These are phyloP conservation scores for Lachnellula subtilissima DNA, from an alignment of 2,329 filamentous ascomycete species.

Conservation along the genomic window DNA sequence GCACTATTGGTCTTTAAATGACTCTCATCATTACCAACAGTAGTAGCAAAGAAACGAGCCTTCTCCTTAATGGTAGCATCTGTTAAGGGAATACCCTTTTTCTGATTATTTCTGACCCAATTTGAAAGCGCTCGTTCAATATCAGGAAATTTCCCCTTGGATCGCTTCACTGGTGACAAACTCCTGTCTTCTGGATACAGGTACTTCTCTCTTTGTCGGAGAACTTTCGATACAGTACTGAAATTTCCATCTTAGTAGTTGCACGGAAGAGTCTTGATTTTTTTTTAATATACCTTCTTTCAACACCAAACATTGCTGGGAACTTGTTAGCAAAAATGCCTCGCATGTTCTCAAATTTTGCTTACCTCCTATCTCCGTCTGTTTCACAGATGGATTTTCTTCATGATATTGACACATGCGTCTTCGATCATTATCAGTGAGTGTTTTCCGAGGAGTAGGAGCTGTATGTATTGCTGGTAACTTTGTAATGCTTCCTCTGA, in stretches of 20 bases:
- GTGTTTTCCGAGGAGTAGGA: conserved; percentile 73
- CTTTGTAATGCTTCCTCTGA: conserved; percentile 38
- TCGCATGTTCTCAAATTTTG: conserved; percentile 10
- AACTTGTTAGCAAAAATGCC: conserved; percentile 31
- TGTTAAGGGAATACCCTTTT: conserved; percentile 66
- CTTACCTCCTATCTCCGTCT: conserved; percentile 89
- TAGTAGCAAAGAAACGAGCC: conserved; percentile 73
- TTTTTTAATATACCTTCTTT: conserved; percentile 69
- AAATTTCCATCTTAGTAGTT: conserved; percentile 26
- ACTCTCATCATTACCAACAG: conserved; percentile 65
- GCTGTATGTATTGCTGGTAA: conserved; percentile 45
- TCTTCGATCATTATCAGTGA: conserved; percentile 85
- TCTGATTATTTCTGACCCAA: conserved; percentile 79
- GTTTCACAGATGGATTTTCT: conserved; percentile 84
- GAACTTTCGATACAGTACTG: conserved; percentile 97
- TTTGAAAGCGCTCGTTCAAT: conserved; percentile 87
- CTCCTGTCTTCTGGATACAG: conserved; percentile 75
- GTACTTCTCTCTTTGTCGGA: conserved; percentile 93
- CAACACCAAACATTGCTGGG: conserved; percentile 83
- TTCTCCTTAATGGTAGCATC: conserved; percentile 84
- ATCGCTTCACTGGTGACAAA: conserved; percentile 73
- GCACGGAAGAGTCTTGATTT: not conserved
- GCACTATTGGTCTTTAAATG: conserved; percentile 66
- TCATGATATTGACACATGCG: conserved; percentile 93
- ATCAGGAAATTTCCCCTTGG: conserved; percentile 82